Percentiles rank a stretch among this genome's conserved stretches.
Evolutionary conservation across 306 rosid genomes (phyloP).

Genomic region (Sphenostylis stenocarpa): DNA sequence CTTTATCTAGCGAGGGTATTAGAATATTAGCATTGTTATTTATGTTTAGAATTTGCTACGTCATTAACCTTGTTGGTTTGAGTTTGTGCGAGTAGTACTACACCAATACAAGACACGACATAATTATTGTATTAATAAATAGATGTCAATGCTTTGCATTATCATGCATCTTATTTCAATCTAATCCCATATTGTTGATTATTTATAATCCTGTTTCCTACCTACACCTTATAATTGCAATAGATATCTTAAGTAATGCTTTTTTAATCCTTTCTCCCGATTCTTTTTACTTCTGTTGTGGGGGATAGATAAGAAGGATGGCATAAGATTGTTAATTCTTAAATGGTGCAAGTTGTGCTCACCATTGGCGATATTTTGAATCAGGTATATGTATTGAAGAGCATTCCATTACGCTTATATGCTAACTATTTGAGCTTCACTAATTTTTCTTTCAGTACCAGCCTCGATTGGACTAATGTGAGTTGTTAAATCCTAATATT

Average conservation of each 20-base stretch:
- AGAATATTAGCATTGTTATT: not conserved
- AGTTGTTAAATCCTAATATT: slow-evolving; percentile 31
- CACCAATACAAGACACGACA: not conserved
- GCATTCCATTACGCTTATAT: slow-evolving; percentile 59
- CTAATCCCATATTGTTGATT: not conserved
- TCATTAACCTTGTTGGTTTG: not conserved
- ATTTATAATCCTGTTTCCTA: not conserved
- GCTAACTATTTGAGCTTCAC: slow-evolving; percentile 53
- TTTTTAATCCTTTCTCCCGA: not conserved
- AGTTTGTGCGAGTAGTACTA: not conserved
- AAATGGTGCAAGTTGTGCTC: slow-evolving; percentile 20
- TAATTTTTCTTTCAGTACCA: slow-evolving; percentile 44
- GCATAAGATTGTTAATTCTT: not conserved
- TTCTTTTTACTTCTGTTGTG: not conserved
- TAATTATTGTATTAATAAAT: not conserved
- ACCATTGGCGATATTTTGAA: slow-evolving; percentile 17
- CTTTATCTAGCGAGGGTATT: not conserved
- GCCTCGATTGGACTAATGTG: slow-evolving; percentile 73
- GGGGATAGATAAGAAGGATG: not conserved
- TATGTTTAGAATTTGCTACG: not conserved
- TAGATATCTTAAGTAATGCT: not conserved
- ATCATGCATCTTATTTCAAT: not conserved
- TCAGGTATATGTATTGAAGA: slow-evolving; percentile 71
- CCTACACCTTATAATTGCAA: not conserved
- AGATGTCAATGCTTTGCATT: not conserved